A percentile compares a stretch with the other conserved stretches of the same genome.
Evolutionary conservation across 495 filamentous ascomycete genomes (phyloP).

Genomic region (Talaromyces adpressus): DNA sequence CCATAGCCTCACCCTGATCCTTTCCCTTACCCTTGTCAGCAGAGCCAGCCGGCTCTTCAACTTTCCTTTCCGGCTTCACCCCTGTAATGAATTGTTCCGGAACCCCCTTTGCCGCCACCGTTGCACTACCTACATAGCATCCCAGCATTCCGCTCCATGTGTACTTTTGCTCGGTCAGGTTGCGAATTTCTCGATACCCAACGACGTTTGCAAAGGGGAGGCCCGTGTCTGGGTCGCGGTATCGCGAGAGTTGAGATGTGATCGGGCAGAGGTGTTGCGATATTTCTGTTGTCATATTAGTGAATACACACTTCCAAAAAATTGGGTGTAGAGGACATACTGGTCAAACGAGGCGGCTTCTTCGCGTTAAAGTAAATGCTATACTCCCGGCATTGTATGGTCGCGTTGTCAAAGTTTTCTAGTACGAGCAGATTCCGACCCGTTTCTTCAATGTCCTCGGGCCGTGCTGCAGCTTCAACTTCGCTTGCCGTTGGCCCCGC

Average conservation of each 20-base stretch:
- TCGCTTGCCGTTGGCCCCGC: slow-evolving; percentile 2
- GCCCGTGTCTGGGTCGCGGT: slow-evolving; percentile 69
- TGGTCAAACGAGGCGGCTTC: slow-evolving; percentile 39
- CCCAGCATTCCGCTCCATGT: slow-evolving; percentile 70
- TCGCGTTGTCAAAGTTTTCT: slow-evolving; percentile 48
- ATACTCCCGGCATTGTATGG: slow-evolving; percentile 41
- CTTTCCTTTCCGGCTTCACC: slow-evolving; percentile 13
- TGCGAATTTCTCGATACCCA: slow-evolving; percentile 65
- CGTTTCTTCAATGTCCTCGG: slow-evolving; percentile 41
- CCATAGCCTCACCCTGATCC: slow-evolving; percentile 17
- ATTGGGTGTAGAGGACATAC: slow-evolving; percentile 33
- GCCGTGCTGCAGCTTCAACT: slow-evolving; percentile 16
- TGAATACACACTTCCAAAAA: no score
- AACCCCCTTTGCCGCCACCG: slow-evolving; percentile 57
- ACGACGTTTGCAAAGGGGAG: slow-evolving; percentile 68
- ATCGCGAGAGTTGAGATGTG: slow-evolving; percentile 69
- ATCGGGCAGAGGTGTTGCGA: slow-evolving; percentile 63
- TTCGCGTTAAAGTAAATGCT: slow-evolving; percentile 47
- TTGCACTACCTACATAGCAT: slow-evolving; percentile 61
- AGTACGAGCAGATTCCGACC: slow-evolving; percentile 46
- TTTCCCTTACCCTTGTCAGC: not conserved
- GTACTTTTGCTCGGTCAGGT: slow-evolving; percentile 51
- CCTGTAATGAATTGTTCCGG: slow-evolving; percentile 55
- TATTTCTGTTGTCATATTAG: slow-evolving; percentile 29
- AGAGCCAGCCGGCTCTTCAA: not conserved